Percentiles rank a stretch among this genome's conserved stretches.
phyloP scores from a whole-genome alignment of 164 flowering plant species.

The Vitis cinerea region DNA sequence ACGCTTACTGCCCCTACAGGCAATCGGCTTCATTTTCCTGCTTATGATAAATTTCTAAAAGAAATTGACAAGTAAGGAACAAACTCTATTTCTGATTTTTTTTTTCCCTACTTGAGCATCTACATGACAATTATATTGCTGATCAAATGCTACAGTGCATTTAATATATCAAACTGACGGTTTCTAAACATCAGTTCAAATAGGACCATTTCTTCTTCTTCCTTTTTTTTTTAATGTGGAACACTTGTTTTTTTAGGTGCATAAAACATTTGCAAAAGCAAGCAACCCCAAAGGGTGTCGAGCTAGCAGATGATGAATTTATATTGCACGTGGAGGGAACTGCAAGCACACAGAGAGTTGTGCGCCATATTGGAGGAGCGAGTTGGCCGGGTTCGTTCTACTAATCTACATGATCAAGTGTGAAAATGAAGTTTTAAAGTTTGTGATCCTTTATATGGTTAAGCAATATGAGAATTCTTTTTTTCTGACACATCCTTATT shows the following conservation, averaged over 20 bases:
- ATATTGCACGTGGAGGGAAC: constrained; percentile 93
- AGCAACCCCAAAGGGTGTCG: constrained; percentile 56
- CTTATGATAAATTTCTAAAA: constrained; percentile 65
- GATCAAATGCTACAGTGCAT: no score
- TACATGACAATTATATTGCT: no score
- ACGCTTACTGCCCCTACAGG: constrained; percentile 71
- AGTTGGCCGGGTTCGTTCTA: constrained; percentile 84
- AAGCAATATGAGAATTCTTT: background rate
- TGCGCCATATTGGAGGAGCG: constrained; percentile 81
- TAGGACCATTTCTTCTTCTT: background rate
- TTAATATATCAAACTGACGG: no score
- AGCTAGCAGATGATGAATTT: constrained; percentile 73
- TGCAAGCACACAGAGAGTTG: constrained; percentile 73
- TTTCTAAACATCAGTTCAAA: no score
- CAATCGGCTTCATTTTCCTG: constrained; percentile 73
- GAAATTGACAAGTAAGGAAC: constrained; percentile 66
- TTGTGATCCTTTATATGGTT: no score
- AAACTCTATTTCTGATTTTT: background rate
- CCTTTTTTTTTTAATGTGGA: background rate
- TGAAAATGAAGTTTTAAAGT: no score
- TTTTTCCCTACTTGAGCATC: background rate
- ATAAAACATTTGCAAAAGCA: constrained; percentile 71
- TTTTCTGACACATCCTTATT: background rate
- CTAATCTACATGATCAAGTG: no score
- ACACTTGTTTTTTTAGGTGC: constrained; percentile 42